Percentiles rank a stretch among this genome's conserved stretches.
phyloP scores from a whole-genome alignment of 129 eudicot genomes.

The Ambrosia trifida region DNA sequence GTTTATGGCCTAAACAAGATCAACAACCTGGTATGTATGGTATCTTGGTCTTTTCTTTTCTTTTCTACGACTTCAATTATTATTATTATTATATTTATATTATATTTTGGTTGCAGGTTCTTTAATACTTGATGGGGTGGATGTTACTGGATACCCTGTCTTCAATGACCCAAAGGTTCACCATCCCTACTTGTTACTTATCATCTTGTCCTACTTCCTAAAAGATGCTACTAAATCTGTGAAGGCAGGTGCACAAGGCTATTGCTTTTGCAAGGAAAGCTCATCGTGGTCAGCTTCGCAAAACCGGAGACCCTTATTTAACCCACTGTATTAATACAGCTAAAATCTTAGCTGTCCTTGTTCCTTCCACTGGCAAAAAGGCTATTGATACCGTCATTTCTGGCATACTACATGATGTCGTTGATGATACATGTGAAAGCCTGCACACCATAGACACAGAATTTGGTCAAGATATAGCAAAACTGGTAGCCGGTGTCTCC shows the following conservation, averaged over 20 bases:
- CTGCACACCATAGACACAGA: slow-evolving; percentile 60
- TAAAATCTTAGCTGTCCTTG: slow-evolving; percentile 71
- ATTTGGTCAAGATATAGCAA: slow-evolving; percentile 84
- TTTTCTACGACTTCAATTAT: not conserved
- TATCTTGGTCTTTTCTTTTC: no score
- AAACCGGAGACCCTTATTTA: slow-evolving; percentile 82
- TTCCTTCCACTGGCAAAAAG: slow-evolving; percentile 80
- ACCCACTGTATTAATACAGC: slow-evolving; percentile 95
- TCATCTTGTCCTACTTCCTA: slow-evolving; percentile 24
- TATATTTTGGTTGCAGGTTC: slow-evolving; percentile 59
- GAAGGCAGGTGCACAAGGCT: slow-evolving; percentile 94
- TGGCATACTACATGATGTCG: slow-evolving; percentile 90
- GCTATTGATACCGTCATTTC: slow-evolving; percentile 90
- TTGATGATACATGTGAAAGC: slow-evolving; percentile 78
- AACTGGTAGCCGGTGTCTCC: slow-evolving; percentile 88
- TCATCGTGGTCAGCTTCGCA: slow-evolving; percentile 78
- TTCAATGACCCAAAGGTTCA: slow-evolving; percentile 75
- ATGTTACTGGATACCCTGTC: slow-evolving; percentile 82
- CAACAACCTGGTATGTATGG: slow-evolving; percentile 66
- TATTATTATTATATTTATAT: not conserved
- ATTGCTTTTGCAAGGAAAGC: slow-evolving; percentile 92
- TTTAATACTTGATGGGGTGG: slow-evolving; percentile 81
- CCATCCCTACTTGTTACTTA: slow-evolving; percentile 34
- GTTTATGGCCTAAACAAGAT: slow-evolving; percentile 79
- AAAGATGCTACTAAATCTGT: slow-evolving; percentile 40